phyloP scores from a whole-genome alignment of 2,329 filamentous ascomycete species.

The Botryosphaeria dothidea region DNA sequence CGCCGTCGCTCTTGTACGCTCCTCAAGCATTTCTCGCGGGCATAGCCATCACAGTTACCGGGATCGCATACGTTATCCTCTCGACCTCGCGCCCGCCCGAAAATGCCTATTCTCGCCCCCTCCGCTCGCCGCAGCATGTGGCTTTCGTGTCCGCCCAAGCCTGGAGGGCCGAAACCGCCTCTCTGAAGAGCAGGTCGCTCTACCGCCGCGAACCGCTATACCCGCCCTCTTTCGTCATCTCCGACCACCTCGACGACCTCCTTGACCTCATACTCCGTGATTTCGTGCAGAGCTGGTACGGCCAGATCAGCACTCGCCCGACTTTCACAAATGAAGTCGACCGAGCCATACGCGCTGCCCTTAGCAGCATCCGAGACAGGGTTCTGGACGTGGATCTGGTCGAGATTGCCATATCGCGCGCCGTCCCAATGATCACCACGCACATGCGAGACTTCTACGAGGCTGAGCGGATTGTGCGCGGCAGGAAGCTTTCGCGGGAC shows the following conservation, averaged over 20 bases:
- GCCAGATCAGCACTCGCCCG: conserved; percentile 76
- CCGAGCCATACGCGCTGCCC: conserved; percentile 69
- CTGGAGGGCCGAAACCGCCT: conserved; percentile 72
- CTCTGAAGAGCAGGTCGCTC: conserved; percentile 63
- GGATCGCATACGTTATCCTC: conserved; percentile 60
- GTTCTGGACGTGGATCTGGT: conserved; percentile 78
- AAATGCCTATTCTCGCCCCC: conserved; percentile 34
- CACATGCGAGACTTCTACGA: conserved; percentile 91
- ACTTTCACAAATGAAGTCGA: conserved; percentile 87
- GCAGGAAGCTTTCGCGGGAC: conserved; percentile 81
- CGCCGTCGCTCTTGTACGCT: conserved; percentile 79
- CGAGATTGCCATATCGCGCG: conserved; percentile 75
- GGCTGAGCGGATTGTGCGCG: conserved; percentile 82
- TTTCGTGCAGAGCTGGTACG: conserved; percentile 88
- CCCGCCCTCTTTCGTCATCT: conserved; percentile 73
- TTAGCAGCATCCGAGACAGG: conserved; percentile 70
- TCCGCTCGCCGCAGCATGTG: conserved; percentile 34
- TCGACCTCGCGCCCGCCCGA: conserved; percentile 55
- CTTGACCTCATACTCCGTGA: conserved; percentile 76
- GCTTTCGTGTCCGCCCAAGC: conserved; percentile 62
- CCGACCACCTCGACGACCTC: conserved; percentile 75
- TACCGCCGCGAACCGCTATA: conserved; percentile 73
- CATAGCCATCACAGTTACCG: conserved; percentile 55
- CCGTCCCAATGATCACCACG: conserved; percentile 84
- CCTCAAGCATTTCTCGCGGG: conserved; percentile 82